Base-by-base conservation (phyloP, 306 rosid species). In the Acacia melanoxylon region DNA sequence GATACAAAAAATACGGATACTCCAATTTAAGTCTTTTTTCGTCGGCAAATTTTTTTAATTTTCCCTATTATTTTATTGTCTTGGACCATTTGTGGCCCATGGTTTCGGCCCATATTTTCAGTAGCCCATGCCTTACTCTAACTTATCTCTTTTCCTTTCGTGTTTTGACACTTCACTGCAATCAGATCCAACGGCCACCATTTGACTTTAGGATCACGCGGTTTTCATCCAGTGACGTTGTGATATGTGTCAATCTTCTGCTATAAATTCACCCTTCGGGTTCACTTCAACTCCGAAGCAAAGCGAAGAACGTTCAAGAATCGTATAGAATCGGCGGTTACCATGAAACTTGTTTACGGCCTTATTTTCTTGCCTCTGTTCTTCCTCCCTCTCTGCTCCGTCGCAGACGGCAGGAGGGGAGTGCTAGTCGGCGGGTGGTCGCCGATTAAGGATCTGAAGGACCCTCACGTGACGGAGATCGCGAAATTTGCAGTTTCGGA, bases 401-500 rank as follows among this genome's bases (percentile, higher is more conserved):
- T 62, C 12, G 24, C 75, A 27, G 80, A 37, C 0, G 78, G 20
- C 33, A 4, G 56, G 1, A 35, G 42, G 2, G 66, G n/a, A 0
- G 12, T 6, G 1, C 0, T 58, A 0, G 0, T 0, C 12, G 90
- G 90, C 10, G 88, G 86, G 0, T 92, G 89, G 87, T 10, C 9
- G 14, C 88, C 92, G 8, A 88, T 93, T 22, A 8, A 79, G 83
- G 10, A 93, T 78, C 0, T 79, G 2, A 80, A 13, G 0, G 94
- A 86, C 9, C 85, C 78, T 6, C 83, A 87, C 59, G 94, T 90
- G 78, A 27, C 2, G 5, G 90, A 87, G 86, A 89, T 91, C 33
- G 97, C 88, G 0, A 13, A 86, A 12, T 93, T 68, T 27, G 94
- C 94, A 0, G 85, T 93, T 3, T 40, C 51, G 2, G 91, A 93